Evolutionary conservation across 2,329 filamentous ascomycete species (phyloP), one percentile per base, ranked within the genome.

Genomic region (Hypoxylon sp.): DNA sequence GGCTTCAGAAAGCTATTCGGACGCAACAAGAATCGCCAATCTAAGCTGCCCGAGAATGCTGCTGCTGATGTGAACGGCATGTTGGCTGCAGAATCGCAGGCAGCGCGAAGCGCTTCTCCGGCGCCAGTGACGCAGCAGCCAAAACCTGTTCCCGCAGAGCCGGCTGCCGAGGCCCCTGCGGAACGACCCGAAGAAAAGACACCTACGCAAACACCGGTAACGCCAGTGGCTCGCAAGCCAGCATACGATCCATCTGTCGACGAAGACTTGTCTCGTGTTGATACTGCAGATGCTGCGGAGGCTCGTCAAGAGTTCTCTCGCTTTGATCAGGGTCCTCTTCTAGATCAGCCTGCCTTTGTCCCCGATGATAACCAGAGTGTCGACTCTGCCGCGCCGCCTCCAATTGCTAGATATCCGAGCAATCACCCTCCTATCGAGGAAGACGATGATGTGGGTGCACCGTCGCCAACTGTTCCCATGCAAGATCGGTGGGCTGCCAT

Each of bases 401-500:
- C 87, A 0, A 88, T 88, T 66, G 80, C 83, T 11, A 82, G 86
- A 22, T 81, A 82, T 65, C 60, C 67, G 9, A 71, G 66, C 47
- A 52, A 62, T 47, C 63, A 69, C 39, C 62, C 57, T 3, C 51
- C 64, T 35, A 64, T 51, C 26, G 22, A 75, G 69, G 51, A 76
- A 62, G 54, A 76, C 66, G 73, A 78, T n/a, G 73, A 78, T 50
- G 73, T 77, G 35, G 74, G 77, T 31, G 71, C 79, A 29, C 76
- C 79, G 26, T 75, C 77, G 2, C 76, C 77, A 22, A 59, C 72
- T 0, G 71, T 79, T 6, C 83, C 84, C 3, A 82, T 83, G 33
- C 86, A 92, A 71, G 94, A 98, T 78, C 90, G 95, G 60, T 99
- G 96, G 96, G 95, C 95, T 0, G 94, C 97, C 80, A 98, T 98